phyloP scores from a whole-genome alignment of 2,329 filamentous ascomycete species.

The Pseudocercospora pini-densiflorae region DNA sequence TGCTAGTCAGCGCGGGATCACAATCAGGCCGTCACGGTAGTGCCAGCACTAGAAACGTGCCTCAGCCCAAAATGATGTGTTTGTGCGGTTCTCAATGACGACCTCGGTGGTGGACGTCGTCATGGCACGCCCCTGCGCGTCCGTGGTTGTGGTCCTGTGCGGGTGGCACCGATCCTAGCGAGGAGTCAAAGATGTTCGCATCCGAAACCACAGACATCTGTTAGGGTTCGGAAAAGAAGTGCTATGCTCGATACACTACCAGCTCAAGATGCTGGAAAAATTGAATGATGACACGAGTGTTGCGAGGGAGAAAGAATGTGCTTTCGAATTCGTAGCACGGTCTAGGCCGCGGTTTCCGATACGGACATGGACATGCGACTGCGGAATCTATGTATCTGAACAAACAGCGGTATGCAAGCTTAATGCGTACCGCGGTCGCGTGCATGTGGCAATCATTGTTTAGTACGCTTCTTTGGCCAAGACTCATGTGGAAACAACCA shows the following conservation, averaged over 20 bases:
- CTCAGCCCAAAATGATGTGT: background rate
- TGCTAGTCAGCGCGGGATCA: background rate
- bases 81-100: slow-evolving; percentile 14
- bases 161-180: slow-evolving; percentile 7
- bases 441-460: too few species aligned
- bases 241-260: background rate
- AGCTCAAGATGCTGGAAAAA: background rate
- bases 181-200: background rate
- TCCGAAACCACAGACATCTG: background rate
- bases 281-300: background rate
- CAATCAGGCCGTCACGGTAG: background rate
- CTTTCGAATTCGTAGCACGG: background rate
- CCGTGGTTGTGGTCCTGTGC: background rate
- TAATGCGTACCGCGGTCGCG: too few species aligned
- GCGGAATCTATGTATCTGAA: too few species aligned
- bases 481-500: too few species aligned
- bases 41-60: background rate
- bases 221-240: background rate
- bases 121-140: background rate
- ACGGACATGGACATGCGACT: background rate
- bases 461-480: too few species aligned
- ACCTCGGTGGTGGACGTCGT: slow-evolving; percentile 9
- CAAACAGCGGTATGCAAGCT: too few species aligned
- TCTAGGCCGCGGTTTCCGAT: background rate
- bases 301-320: too few species aligned